Conservation (phyloP, 2,329 filamentous ascomycete genomes). For the Sclerotinia borealis region DNA sequence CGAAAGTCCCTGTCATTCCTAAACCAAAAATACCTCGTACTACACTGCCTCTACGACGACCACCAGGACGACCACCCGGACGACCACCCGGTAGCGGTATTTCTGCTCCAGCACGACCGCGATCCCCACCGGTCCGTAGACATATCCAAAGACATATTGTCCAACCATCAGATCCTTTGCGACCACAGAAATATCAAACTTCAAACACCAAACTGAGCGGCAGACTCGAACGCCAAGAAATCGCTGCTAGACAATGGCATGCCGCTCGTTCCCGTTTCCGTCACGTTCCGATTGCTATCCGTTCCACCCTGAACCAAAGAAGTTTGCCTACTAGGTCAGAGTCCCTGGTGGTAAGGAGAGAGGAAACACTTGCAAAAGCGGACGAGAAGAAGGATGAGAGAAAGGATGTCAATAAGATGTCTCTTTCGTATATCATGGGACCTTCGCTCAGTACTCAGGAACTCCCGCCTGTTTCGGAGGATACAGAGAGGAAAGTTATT, state of each 20-base stretch:
- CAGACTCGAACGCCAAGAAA: neutral
- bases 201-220: neutral
- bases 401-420: neutral
- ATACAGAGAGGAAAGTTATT: neutral
- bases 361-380: neutral
- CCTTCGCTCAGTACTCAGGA: no score
- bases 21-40: neutral
- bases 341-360: neutral
- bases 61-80: no score
- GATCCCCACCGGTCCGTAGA: neutral
- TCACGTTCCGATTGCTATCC: no score
- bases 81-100: neutral
- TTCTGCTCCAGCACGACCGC: neutral
- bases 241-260: neutral
- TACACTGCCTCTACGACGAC: neutral
- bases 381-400: neutral
- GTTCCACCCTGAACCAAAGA: neutral
- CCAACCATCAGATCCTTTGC: neutral
- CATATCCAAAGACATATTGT: neutral
- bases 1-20: neutral
- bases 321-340: no score
- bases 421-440: neutral
- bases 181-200: neutral
- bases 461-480: neutral
- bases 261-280: neutral